These are phyloP conservation scores for Aspergillus cristatus DNA, from an alignment of 495 filamentous ascomycete genomes.

Conservation along the genomic window DNA sequence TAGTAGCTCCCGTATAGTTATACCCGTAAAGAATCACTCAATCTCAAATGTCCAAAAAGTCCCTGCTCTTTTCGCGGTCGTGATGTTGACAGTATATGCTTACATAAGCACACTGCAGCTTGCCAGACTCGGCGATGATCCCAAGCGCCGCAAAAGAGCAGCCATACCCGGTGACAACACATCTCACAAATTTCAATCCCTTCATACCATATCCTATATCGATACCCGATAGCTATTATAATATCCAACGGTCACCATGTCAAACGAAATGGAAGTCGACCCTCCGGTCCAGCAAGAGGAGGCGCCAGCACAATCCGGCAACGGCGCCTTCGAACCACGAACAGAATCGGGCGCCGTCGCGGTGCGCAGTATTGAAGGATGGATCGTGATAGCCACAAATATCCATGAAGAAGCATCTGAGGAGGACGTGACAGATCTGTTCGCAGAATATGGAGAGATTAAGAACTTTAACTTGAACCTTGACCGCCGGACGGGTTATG, in stretches of 20 bases:
- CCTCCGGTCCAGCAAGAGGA: conserved; percentile 40
- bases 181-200: neutral
- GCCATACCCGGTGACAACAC: neutral
- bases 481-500: conserved; percentile 91
- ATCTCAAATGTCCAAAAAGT: too few relatives aligned
- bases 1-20: too few relatives aligned
- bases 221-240: neutral
- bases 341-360: conserved; percentile 76
- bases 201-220: neutral
- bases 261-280: conserved; percentile 78
- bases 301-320: conserved; percentile 39
- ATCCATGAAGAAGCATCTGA: conserved; percentile 97
- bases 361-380: conserved; percentile 96
- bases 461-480: conserved; percentile 95
- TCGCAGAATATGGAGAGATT: conserved; percentile 94
- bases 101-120: conserved; percentile 11
- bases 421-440: conserved; percentile 88
- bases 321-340: conserved; percentile 54
- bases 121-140: conserved; percentile 4
- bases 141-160: neutral
- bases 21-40: too few relatives aligned
- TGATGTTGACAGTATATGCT: neutral
- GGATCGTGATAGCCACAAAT: conserved; percentile 95
- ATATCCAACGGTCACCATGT: conserved; percentile 37
- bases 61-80: too few relatives aligned